Base-by-base conservation (phyloP, 345 rosid genomes). In the Eutrema yunnanense region DNA sequence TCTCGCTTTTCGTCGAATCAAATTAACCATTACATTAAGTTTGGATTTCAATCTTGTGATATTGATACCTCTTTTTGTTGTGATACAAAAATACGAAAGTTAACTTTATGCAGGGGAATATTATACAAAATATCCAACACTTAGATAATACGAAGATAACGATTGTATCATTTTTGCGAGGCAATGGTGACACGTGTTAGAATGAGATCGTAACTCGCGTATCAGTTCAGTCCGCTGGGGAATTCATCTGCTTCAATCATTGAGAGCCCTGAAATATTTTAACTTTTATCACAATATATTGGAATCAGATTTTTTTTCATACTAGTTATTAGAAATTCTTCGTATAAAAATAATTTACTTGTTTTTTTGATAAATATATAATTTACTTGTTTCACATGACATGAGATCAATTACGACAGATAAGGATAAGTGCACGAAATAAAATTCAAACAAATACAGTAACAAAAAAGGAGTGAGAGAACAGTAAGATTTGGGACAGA, bases 231-330 rank as follows among this genome's bases (percentile, higher is more conserved):
- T 22, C 71, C 59, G 6, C 55, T 47, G 69, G 46, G 13, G 47
- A 46, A 55, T 47, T 47, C 42, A 26, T 64, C 26, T 38, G 69
- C 42, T 46, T 37, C 66, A 73, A 73, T 65, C 72, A 73, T 65
- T 48, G 58, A 56, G 60, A 56, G 58, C 54, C 64, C 47, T 54
- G 1, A 51, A 34, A 14, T 9, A 30, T 11, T 26, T 38, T n/a
- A 27, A 10, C 13, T 14, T 61, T 62, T 13, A 42, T 62, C 51
- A n/a, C 13, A 14, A 42, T 16, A 34, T 59, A 47, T 36, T 32
- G 5, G 12, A 54, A 46, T 68, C 26, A 6, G 8, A 60, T 9
- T 29, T 26, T 36, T 47, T 13, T 47, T 37, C 34, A 16, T 29
- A n/a, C n/a, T n/a, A 72, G 11, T 40, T 61, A 16, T 12, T 14